Evolutionary conservation across 2,329 filamentous ascomycete species (phyloP).

Genomic region (Cercospora janseana): DNA sequence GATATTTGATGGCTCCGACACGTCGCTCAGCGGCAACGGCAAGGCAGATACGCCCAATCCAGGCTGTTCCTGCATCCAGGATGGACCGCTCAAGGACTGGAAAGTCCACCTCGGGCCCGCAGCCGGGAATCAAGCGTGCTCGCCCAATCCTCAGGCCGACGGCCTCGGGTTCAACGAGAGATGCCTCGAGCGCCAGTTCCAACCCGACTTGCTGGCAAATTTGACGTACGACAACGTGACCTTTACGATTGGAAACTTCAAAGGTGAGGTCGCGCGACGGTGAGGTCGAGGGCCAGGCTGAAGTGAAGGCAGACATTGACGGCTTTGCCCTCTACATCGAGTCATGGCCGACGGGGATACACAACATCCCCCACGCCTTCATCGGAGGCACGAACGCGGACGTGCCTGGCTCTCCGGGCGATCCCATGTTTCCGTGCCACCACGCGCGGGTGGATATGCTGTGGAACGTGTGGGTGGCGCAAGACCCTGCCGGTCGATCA

Average conservation of each 20-base stretch:
- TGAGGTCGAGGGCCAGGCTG: neutral
- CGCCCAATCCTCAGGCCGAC: constrained; percentile 28
- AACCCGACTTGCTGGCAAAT: neutral
- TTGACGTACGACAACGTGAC: constrained; percentile 18
- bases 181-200: constrained; percentile 16
- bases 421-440: constrained; percentile 51
- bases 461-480: constrained; percentile 52
- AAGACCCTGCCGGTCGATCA: constrained; percentile 39
- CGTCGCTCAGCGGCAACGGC: constrained; percentile 48
- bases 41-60: constrained; percentile 47
- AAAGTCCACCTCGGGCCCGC: constrained; percentile 32
- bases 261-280: constrained; percentile 1
- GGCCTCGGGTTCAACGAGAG: constrained; percentile 20
- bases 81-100: constrained; percentile 51
- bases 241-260: constrained; percentile 7
- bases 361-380: constrained; percentile 43
- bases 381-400: constrained; percentile 48
- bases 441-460: constrained; percentile 45
- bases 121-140: constrained; percentile 6
- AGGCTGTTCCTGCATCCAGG: constrained; percentile 53
- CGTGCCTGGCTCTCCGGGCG: constrained; percentile 44
- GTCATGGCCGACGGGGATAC: constrained; percentile 1
- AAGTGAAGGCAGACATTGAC: constrained; percentile 2
- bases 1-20: constrained; percentile 38
- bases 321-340: constrained; percentile 11